Base-by-base conservation (phyloP, 2,329 filamentous ascomycete species). In the Penicillium sp. region DNA sequence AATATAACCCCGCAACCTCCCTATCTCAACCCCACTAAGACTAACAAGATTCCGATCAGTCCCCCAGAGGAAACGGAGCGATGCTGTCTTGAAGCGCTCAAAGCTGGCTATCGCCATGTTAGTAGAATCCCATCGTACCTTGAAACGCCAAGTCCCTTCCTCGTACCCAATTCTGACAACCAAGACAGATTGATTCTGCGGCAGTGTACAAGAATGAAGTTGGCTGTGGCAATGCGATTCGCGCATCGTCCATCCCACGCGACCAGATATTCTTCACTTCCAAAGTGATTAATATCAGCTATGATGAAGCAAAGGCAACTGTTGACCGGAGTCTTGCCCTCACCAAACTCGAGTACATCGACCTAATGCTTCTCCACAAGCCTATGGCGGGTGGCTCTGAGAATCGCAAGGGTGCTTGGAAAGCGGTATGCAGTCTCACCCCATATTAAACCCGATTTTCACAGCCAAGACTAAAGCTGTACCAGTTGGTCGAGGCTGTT, bases 221-320 rank as follows among this genome's bases (percentile, higher is more conserved):
- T 28, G 86, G 91, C 68, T 85, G 88, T 12, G 91, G 90, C 1
- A 78, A 82, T 47, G 88, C 89, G 4, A 89, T 93, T 64, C 86
- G 86, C 63, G 78, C 74, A 0, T 63, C 79, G 0, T 80, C 78
- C 0, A 74, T 91, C 37, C 84, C 80, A 63, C 84, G 91, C 3
- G 84, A 88, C 61, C 88, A 92, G 70, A 82, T 93, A 49, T 91
- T 90, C 75, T 93, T 91, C 75, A 93, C 91, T 9, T 61, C 62
- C 53, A 66, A 68, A 30, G 65, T 62, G 44, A 58, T 65, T 24
- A 49, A 68, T 30, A 64, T 67, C 33, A 65, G 57, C 44, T 68
- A 68, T 30, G 58, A 61, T 3, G 79, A 80, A 5, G 89, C 89
- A 38, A 84, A 89, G 49, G 80, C 78, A 61, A 87, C 88, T 1